phyloP scores from a whole-genome alignment of 345 rosid genomes.

The Syzygium aromaticum region DNA sequence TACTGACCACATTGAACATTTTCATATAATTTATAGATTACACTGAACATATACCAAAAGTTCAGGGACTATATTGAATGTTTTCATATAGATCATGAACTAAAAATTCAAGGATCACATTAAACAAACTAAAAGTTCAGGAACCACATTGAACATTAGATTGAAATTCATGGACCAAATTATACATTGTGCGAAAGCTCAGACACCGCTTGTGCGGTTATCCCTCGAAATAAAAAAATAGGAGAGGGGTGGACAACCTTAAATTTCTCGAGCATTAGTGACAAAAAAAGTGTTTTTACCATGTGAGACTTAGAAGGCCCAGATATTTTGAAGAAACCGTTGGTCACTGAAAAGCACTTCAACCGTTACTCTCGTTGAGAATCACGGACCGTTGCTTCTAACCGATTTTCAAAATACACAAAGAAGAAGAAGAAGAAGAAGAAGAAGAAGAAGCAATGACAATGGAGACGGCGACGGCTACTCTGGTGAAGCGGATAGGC shows the following conservation, averaged over 20 bases:
- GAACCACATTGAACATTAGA: no score
- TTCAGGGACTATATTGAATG: no score
- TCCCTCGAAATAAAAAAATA: neutral
- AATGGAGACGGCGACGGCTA: neutral
- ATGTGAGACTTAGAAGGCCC: neutral
- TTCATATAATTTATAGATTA: no score
- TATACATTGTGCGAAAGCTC: no score
- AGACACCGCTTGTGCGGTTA: no score
- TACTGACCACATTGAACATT: no score
- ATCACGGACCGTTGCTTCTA: neutral
- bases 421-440: neutral
- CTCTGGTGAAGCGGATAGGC: conserved; percentile 33
- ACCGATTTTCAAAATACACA: neutral
- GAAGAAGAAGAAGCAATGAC: neutral
- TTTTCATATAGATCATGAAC: no score
- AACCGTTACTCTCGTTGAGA: neutral
- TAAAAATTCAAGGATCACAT: no score
- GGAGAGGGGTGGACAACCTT: neutral
- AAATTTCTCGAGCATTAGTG: neutral
- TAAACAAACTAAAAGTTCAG: no score
- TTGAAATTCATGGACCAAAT: no score
- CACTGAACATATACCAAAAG: no score
- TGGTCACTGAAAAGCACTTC: neutral
- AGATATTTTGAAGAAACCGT: neutral
- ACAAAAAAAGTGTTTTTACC: neutral